Evolutionary conservation across 495 filamentous ascomycete genomes (phyloP).

Genomic region (Aspergillus sclerotioniger): DNA sequence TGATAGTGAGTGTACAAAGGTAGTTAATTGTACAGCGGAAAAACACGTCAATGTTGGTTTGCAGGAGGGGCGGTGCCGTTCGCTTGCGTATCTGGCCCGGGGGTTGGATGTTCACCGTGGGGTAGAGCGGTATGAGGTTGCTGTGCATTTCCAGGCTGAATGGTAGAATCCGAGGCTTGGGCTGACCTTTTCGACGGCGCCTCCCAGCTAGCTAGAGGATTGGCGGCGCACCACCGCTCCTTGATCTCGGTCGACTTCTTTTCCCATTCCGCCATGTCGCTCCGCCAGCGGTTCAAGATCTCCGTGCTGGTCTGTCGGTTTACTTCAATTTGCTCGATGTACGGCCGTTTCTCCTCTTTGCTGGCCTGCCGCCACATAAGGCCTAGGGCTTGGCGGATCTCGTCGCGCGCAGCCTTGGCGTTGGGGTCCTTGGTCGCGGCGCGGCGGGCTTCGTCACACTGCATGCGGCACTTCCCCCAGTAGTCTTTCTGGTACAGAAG

Average conservation of each 20-base stretch:
- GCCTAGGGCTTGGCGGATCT: constrained; percentile 77
- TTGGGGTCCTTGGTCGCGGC: constrained; percentile 63
- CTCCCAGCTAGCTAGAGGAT: constrained; percentile 49
- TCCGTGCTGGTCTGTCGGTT: constrained; percentile 63
- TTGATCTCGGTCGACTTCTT: constrained; percentile 56
- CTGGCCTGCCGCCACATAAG: constrained; percentile 83
- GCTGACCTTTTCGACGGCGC: constrained; percentile 5
- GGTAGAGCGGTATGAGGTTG: background rate
- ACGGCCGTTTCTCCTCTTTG: constrained; percentile 68
- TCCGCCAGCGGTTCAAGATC: constrained; percentile 56
- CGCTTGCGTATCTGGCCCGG: background rate
- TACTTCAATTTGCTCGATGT: constrained; percentile 65
- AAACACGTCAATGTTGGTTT: background rate
- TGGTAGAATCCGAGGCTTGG: background rate
- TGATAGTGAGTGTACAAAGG: background rate
- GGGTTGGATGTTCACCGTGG: background rate
- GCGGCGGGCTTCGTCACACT: constrained; percentile 66
- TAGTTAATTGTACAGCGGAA: background rate
- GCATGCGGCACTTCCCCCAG: constrained; percentile 69
- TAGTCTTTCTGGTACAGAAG: constrained; percentile 69
- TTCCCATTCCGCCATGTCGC: constrained; percentile 67
- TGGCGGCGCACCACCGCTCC: constrained; percentile 58
- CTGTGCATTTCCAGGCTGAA: constrained; percentile 1
- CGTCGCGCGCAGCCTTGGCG: constrained; percentile 64
- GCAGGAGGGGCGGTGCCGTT: background rate